Evolutionary conservation across 441 rosid species (phyloP), one percentile per base, ranked within the genome.

Genomic region (Hypseocharis bilobata): DNA sequence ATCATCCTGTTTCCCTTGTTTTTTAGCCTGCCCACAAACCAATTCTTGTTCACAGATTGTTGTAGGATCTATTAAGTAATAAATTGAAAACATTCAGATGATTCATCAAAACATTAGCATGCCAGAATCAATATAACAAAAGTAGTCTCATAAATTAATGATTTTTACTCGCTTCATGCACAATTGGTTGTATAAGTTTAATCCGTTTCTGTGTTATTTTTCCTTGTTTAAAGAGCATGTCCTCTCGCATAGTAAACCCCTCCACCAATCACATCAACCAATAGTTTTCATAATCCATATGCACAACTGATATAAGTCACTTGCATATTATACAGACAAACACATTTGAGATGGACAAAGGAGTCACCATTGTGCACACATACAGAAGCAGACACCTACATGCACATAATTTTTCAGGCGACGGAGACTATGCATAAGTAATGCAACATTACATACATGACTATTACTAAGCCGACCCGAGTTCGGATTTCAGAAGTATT

Each of bases 1-100:
- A 76, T 84, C 89, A 59, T 82, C 71, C 67, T 85, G 87, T 49
- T 92, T 92, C 49, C 92, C 93, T 62, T 80, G 81, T 61, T 81
- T 84, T 73, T 86, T 91, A 68, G 69, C 82, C 94, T 87, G 73
- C 40, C 57, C 51, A 49, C 80, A 72, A 74, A 14, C 25, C 30
- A 49, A 36, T 5, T 40, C 30, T 20, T 5, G 40, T 34, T 22
- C 7, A 29, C 2, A 42, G 13, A 52, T 64, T 30, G 19, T 28
- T 32, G 51, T 65, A 58, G 26, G 30, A 70, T 60, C 30, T 52
- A 56, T 6, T 8, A 23, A 51, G 27, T 0, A 22, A 4, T 19
- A 22, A 14, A 20, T 11, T 20, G 26, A 51, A 20, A 51, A 20
- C 8, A 8, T 51, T 6, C 27, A 51, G 25, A 22, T 51, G 25